A percentile compares a stretch with the other conserved stretches of the same genome.
Evolutionary conservation across 192 early-diverging fungal genomes (phyloP).

Genomic region (Spizellomyces punctatus): DNA sequence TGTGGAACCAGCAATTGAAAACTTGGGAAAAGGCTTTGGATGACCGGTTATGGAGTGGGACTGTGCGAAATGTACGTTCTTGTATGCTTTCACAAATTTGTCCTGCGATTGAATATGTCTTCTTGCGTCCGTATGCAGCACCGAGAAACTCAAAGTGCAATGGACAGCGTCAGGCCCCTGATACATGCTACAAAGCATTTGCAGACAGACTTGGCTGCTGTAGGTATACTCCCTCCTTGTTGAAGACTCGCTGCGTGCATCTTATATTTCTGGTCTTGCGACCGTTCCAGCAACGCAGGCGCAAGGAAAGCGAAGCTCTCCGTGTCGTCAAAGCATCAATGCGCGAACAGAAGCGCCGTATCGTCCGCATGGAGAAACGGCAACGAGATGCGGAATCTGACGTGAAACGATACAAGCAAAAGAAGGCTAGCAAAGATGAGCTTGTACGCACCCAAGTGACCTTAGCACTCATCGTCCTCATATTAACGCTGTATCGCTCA

Average conservation of each 20-base stretch:
- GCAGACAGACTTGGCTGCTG: too few species aligned
- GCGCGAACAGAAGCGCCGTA: conserved; percentile 14
- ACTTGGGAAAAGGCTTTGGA: conserved; percentile 22
- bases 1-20: conserved; percentile 13
- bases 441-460: background rate
- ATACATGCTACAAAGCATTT: too few species aligned
- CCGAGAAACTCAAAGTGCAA: too few species aligned
- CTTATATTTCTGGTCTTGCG: too few species aligned
- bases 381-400: background rate
- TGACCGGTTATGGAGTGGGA: conserved; percentile 27
- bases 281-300: too few species aligned
- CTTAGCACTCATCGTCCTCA: background rate
- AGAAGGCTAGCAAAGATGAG: conserved; percentile 7
- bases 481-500: background rate
- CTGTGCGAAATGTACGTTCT: too few species aligned
- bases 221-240: too few species aligned
- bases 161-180: too few species aligned
- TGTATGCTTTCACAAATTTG: too few species aligned
- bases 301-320: background rate
- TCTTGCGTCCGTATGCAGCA: too few species aligned
- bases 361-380: conserved; percentile 5
- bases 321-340: background rate
- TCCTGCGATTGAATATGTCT: too few species aligned
- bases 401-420: background rate
- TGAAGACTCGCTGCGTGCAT: too few species aligned